Conservation (phyloP, 805 yeast genomes). For the Candida golubevii region DNA sequence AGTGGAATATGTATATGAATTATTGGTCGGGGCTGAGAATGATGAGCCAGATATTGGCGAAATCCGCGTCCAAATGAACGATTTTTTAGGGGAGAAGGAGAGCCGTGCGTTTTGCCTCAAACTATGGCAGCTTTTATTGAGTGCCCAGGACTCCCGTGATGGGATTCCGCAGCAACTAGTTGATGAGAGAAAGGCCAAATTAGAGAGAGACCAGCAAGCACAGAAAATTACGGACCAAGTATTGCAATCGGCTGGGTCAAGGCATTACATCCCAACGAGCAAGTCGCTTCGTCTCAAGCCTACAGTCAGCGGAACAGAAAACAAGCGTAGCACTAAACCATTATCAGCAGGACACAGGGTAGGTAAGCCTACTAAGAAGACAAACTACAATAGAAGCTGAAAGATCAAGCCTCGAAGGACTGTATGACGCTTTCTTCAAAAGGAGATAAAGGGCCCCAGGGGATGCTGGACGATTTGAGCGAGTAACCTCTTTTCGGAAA, state of each 20-base stretch:
- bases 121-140: conserved; percentile 42
- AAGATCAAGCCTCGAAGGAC: background rate
- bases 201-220: conserved; percentile 10
- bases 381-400: conserved; percentile 27
- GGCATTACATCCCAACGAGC: background rate
- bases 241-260: conserved; percentile 7
- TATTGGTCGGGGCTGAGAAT: conserved; percentile 30
- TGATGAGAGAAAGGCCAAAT: conserved; percentile 15
- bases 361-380: conserved; percentile 13
- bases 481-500: too few relatives aligned
- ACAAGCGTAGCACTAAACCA: background rate
- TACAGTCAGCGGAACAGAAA: background rate
- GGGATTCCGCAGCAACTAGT: conserved; percentile 42
- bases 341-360: background rate
- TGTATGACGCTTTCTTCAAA: too few relatives aligned
- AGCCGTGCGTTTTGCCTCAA: conserved; percentile 36
- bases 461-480: too few relatives aligned
- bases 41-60: conserved; percentile 34
- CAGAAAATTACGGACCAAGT: conserved; percentile 6
- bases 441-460: too few relatives aligned
- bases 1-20: conserved; percentile 42
- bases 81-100: conserved; percentile 42
- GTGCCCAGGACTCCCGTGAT: conserved; percentile 41
- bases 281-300: background rate
- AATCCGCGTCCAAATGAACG: conserved; percentile 40